Evolutionary conservation across 371 early-diverging fungal genomes (phyloP), one percentile per base, ranked within the genome.

Genomic region (Mucor plumbeus): DNA sequence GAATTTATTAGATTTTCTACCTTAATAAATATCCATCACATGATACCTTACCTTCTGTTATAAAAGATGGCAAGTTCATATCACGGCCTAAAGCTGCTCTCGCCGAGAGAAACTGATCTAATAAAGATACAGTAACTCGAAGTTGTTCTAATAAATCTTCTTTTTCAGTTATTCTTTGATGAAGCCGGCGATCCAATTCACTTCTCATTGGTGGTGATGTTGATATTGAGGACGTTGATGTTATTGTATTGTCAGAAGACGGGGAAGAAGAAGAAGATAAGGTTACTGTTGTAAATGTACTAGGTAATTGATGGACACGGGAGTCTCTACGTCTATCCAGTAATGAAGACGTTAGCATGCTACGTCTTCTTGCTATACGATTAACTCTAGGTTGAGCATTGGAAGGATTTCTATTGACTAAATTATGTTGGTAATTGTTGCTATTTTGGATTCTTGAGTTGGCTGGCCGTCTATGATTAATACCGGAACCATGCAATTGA

Each of bases 101-200:
- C 8, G 77, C 74, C 8, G 75, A 63, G 19, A 80, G 60, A 48
- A 80, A 77, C 53, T 80, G 77, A 55, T 77, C 80, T 7, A 80
- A 65, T 26, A 80, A 38, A 19, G 69, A 60, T 5, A 68, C 75
- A 9, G 79, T 79, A 31, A 73, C 65, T 61, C 74, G 70, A 17
- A 77, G 59, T 44, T 79, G 82, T 65, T 70, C 72, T 26, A 79
- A 38, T 31, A 79, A 56, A 70, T 75, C 74, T 62, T 72, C 77
- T 31, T 81, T 75, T 44, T 75, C 75, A 19, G 55, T 50, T 21
- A 81, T 72, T 39, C 76, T 63, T 14, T 68, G 71, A 5, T 75
- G 72, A 36, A 76, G 66, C 13, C 69, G 61, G 11, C 71, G 67
- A 55, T 80, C 78, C 7, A 76, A 61, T 61, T 71, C 74, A 47